Percentiles rank a stretch among this genome's conserved stretches.
These are phyloP conservation scores for Populus hybrid DNA, from an alignment of 441 rosid species.

Conservation along the genomic window DNA sequence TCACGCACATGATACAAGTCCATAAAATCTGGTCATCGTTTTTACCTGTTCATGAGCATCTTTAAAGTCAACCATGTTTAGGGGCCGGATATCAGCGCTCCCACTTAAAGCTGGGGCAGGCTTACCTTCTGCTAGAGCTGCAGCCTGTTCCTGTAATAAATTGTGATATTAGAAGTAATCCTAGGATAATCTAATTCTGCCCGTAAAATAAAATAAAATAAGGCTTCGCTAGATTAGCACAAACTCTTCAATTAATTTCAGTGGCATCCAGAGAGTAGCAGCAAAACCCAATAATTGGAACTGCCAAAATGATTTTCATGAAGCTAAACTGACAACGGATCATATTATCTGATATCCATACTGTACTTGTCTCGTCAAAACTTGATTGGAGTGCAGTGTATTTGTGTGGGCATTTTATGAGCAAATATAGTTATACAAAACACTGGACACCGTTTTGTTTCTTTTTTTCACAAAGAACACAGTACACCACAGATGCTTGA, in stretches of 20 bases:
- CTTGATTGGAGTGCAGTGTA: background rate
- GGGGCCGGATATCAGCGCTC: constrained; percentile 60
- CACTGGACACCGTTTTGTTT: background rate
- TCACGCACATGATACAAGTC: too few species aligned
- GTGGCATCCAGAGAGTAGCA: background rate
- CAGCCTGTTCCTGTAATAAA: constrained; percentile 50
- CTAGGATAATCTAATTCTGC: background rate
- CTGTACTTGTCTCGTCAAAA: background rate
- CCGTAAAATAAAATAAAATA: background rate
- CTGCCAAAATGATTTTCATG: background rate
- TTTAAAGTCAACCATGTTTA: constrained; percentile 63
- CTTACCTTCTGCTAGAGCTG: constrained; percentile 64
- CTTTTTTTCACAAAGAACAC: background rate
- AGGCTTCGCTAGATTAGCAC: background rate
- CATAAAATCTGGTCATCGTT: background rate
- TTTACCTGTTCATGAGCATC: constrained; percentile 75
- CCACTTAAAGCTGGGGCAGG: constrained; percentile 68
- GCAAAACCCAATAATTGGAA: background rate
- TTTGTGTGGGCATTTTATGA: background rate
- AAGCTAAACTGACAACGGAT: background rate
- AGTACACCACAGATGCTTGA: background rate
- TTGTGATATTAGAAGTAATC: background rate
- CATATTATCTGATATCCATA: background rate
- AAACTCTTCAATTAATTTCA: too few species aligned
- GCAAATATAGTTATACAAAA: background rate